Conservation (phyloP, 2,329 filamentous ascomycete genomes). For the Sporothrix pseudoabietina region DNA sequence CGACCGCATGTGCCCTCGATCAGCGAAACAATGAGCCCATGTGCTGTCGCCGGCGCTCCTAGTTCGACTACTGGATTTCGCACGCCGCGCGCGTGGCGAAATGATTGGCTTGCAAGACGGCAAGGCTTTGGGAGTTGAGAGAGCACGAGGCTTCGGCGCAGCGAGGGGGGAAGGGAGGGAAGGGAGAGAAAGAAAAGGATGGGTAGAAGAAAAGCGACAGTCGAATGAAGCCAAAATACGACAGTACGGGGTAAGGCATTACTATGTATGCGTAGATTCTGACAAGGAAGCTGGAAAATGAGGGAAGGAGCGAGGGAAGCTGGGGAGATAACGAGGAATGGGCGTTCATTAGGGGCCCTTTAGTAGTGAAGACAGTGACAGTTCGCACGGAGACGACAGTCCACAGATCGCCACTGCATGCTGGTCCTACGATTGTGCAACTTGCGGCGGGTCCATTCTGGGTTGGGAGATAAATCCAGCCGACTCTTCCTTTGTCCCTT, state of each 20-base stretch:
- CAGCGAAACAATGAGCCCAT: conserved; percentile 17
- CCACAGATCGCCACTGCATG: conserved; percentile 3
- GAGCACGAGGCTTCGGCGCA: conserved; percentile 12
- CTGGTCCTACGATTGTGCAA: neutral
- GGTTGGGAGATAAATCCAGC: neutral
- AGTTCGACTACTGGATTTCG: conserved; percentile 11
- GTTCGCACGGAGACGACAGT: neutral
- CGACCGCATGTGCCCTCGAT: neutral
- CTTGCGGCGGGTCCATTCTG: neutral
- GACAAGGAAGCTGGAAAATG: neutral
- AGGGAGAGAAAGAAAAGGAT: neutral
- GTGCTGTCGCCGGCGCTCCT: conserved; percentile 15
- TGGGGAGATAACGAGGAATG: neutral
- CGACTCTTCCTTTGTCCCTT: neutral
- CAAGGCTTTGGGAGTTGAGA: conserved; percentile 26
- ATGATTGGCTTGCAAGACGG: conserved; percentile 33
- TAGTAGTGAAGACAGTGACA: neutral
- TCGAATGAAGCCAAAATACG: neutral
- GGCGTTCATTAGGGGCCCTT: neutral
- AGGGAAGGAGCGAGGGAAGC: neutral
- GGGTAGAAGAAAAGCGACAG: neutral
- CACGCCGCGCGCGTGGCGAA: conserved; percentile 32
- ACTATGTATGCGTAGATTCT: too few species aligned
- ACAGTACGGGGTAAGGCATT: neutral
- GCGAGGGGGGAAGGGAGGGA: neutral